Evolutionary conservation across 257 asterid genomes (phyloP), one percentile per base, ranked within the genome.

Genomic region (Gentiana straminea): DNA sequence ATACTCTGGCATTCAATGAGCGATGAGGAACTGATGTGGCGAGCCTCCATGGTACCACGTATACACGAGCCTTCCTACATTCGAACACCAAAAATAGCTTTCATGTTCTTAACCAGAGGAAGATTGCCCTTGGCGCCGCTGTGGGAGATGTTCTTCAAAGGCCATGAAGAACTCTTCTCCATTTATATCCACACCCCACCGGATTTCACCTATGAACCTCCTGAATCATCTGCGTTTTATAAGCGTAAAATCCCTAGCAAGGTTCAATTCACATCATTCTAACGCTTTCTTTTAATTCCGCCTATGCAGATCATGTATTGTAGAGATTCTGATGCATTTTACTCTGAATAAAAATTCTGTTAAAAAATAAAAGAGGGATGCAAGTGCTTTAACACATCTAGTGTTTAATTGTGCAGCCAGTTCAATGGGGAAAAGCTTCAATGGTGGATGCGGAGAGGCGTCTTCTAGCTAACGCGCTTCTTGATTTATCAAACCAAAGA

Each of bases 371-470:
- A 24, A 24, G 24, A 24, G 24, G 24, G 24, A 24, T 24, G 24
- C 24, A 24, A 24, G 24, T 24, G 24, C 24, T 24, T 24, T 24
- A 24, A 47, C 8, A 3, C 2, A 47, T 47, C 7, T 9, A 47
- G 13, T 47, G 10, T 47, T 11, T 13, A 5, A 33, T 43, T 1
- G 1, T 34, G 52, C 71, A 88, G 97, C 43, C 47, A 33, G 91
- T 79, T 37, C 79, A 85, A 41, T 89, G 97, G 94, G 97, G 94
- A 59, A 82, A 35, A 62, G 24, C 83, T 7, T 75, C 81, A 34
- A 83, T 85, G 94, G 76, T 83, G 8, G 94, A 88, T 38, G 94
- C 94, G 7, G 86, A 88, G 44, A 77, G 86, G 41, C 80, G 91
- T 0, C 93, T 83, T 9, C 65, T 85, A 56, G 86, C 94, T 3